Evolutionary conservation across 352 stramenopile species (phyloP).

Genomic region (Globisporangium radiosum): DNA sequence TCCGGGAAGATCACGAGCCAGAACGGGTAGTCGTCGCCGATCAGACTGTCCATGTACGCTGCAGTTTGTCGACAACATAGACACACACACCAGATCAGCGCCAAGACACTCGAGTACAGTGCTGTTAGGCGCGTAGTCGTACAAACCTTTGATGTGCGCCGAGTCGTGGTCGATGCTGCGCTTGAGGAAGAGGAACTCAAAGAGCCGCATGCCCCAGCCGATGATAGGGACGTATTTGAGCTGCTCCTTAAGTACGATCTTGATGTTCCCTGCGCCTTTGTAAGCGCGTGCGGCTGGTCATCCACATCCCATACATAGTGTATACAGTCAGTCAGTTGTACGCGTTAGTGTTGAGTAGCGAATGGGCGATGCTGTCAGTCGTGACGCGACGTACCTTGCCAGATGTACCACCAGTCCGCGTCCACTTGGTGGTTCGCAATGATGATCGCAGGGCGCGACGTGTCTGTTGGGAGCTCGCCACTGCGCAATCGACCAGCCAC

Average conservation of each 20-base stretch:
- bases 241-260: slow-evolving; percentile 90
- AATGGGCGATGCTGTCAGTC: no score
- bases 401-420: slow-evolving; percentile 92
- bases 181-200: slow-evolving; percentile 88
- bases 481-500: slow-evolving; percentile 10
- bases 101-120: no score
- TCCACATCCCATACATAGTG: no score
- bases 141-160: slow-evolving; percentile 49
- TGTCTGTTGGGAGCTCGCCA: slow-evolving; percentile 71
- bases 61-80: not conserved
- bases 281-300: slow-evolving; percentile 43
- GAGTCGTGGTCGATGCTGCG: slow-evolving; percentile 77
- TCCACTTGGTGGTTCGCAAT: slow-evolving; percentile 91
- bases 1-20: slow-evolving; percentile 89
- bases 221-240: slow-evolving; percentile 86
- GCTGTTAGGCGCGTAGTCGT: no score
- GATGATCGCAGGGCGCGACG: slow-evolving; percentile 75
- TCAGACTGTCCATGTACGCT: slow-evolving; percentile 75
- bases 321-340: no score
- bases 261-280: slow-evolving; percentile 73
- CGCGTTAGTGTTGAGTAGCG: no score
- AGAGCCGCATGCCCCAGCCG: slow-evolving; percentile 86
- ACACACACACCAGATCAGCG: no score
- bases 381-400: slow-evolving; percentile 35
- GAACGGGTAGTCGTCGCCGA: slow-evolving; percentile 80